These are phyloP conservation scores for Chlorella sorokiniana DNA, from an alignment of 139 green algal species.

Conservation along the genomic window DNA sequence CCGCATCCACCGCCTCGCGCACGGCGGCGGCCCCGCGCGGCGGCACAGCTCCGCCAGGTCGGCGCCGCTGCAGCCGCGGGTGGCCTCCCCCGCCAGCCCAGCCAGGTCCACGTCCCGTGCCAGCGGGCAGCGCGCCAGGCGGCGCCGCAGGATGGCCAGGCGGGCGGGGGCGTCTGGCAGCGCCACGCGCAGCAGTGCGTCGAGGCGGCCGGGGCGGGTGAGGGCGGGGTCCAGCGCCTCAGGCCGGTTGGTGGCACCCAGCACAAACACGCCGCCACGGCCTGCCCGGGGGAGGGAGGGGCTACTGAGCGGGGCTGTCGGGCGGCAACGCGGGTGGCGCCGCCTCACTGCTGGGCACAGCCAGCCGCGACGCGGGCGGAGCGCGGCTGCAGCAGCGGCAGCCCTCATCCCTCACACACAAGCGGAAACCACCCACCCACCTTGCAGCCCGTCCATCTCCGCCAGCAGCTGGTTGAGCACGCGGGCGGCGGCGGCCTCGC, in stretches of 20 bases:
- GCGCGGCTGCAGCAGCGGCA: too few species aligned
- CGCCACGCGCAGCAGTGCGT: conserved; percentile 60
- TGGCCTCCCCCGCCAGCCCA: conserved; percentile 22
- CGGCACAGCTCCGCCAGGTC: conserved; percentile 51
- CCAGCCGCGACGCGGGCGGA: too few species aligned
- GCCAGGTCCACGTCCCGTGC: conserved; percentile 34
- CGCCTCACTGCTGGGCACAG: too few species aligned
- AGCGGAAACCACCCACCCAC: not conserved
- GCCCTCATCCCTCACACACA: too few species aligned
- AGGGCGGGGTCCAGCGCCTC: conserved; percentile 76
- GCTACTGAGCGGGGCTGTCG: not conserved
- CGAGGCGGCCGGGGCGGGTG: conserved; percentile 70
- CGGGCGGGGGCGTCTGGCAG: conserved; percentile 46
- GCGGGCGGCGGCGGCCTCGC: conserved; percentile 27
- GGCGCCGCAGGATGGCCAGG: conserved; percentile 35
- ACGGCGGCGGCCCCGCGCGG: conserved; percentile 21
- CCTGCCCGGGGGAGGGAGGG: not conserved
- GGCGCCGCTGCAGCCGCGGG: conserved; percentile 42
- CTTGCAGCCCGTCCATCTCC: conserved; percentile 54
- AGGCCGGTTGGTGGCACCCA: conserved; percentile 79
- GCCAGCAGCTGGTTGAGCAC: conserved; percentile 61
- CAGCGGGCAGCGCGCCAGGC: conserved; percentile 33
- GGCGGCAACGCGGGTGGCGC: too few species aligned
- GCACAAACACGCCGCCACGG: conserved; percentile 58
- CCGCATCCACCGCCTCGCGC: conserved; percentile 14